Conservation (phyloP, 768 basidiomycete genomes). For the Boletus rubropictus region DNA sequence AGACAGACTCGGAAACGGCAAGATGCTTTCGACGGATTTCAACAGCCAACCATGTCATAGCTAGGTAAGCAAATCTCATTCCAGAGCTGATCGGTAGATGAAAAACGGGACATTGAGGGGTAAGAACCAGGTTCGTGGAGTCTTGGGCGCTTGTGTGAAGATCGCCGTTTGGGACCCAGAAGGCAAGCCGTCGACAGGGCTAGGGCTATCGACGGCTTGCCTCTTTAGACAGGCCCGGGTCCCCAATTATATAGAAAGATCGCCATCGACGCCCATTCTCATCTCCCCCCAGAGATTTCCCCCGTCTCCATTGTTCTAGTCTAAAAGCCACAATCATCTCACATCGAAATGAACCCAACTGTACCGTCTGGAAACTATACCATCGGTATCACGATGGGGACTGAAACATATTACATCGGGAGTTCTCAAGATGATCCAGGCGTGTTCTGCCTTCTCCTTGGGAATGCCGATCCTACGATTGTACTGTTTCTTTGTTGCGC, state of each 20-base stretch:
- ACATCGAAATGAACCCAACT: background rate
- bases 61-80: background rate
- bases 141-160: background rate
- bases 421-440: background rate
- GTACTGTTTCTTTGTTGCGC: background rate
- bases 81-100: background rate
- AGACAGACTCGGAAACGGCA: background rate
- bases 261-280: background rate
- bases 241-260: background rate
- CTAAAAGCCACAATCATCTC: background rate
- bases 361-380: background rate
- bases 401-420: background rate
- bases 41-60: background rate
- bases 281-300: background rate
- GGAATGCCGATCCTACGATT: background rate
- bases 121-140: background rate
- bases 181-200: too few relatives aligned
- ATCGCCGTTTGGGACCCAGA: background rate
- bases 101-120: background rate
- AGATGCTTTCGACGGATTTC: background rate
- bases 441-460: background rate
- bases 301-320: background rate
- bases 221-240: too few relatives aligned
- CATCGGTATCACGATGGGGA: background rate
- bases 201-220: too few relatives aligned